Conservation (phyloP, 495 filamentous ascomycete species). For the Talaromyces liani region DNA sequence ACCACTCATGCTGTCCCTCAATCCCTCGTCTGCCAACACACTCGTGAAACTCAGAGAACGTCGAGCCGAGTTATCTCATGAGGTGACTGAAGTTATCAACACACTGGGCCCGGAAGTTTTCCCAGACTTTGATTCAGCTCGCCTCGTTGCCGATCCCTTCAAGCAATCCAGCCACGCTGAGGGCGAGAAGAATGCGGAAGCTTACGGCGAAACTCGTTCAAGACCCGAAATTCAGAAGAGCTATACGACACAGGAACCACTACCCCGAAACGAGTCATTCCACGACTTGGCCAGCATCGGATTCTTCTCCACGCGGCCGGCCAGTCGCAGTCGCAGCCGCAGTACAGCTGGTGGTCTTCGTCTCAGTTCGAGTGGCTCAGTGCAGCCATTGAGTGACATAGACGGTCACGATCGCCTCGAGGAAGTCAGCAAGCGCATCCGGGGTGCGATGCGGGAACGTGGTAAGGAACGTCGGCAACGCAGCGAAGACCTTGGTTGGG, state of each 20-base stretch:
- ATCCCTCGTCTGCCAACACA: slow-evolving; percentile 75
- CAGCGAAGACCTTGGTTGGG: slow-evolving; percentile 47
- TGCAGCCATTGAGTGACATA: slow-evolving; percentile 57
- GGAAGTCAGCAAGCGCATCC: slow-evolving; percentile 76
- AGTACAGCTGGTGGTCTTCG: slow-evolving; percentile 50
- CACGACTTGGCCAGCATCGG: slow-evolving; percentile 76
- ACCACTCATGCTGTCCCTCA: slow-evolving; percentile 81
- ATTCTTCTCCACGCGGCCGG: slow-evolving; percentile 81
- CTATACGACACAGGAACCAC: slow-evolving; percentile 32
- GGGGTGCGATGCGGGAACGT: slow-evolving; percentile 81
- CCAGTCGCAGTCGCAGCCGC: slow-evolving; percentile 62
- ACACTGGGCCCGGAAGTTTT: slow-evolving; percentile 93
- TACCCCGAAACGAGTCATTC: slow-evolving; percentile 91
- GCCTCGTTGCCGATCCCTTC: slow-evolving; percentile 65
- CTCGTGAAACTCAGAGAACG: slow-evolving; percentile 69
- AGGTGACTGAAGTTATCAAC: slow-evolving; percentile 90
- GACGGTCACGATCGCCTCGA: slow-evolving; percentile 66
- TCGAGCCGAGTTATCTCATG: slow-evolving; percentile 64
- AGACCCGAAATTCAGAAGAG: slow-evolving; percentile 15
- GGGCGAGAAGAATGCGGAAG: slow-evolving; percentile 13
- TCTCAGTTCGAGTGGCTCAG: slow-evolving; percentile 27
- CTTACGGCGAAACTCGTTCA: slow-evolving; percentile 11
- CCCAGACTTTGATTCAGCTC: slow-evolving; percentile 82
- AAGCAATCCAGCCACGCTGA: slow-evolving; percentile 22
- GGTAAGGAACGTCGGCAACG: slow-evolving; percentile 64